Percentiles rank a stretch among this genome's conserved stretches.
phyloP scores from a whole-genome alignment of 441 rosid genomes.

The Pelargonium fulgidum region DNA sequence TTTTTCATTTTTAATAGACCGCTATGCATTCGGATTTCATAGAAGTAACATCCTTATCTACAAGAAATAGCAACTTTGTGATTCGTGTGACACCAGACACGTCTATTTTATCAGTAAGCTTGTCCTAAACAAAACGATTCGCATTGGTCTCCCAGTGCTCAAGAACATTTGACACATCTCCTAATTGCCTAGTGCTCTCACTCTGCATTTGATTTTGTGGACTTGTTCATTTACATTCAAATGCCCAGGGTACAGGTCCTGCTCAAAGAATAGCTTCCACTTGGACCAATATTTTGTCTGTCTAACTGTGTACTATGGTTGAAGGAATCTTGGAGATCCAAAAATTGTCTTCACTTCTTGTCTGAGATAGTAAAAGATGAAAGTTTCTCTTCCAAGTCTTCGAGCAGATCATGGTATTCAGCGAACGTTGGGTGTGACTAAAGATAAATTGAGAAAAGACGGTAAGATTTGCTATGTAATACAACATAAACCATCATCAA shows the following conservation, averaged over 20 bases:
- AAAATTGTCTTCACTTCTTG: conserved; percentile 20
- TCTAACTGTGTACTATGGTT: background rate
- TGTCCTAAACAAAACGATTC: background rate
- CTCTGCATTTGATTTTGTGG: conserved; percentile 6
- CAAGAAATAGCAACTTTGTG: conserved; percentile 19
- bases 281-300: background rate
- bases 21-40: background rate
- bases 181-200: background rate
- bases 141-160: background rate
- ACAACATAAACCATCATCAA: background rate
- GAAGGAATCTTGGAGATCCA: too few species aligned
- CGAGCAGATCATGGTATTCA: conserved; percentile 73
- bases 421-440: conserved; percentile 67
- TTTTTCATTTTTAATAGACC: background rate
- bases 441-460: conserved; percentile 14
- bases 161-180: background rate
- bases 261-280: background rate
- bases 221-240: background rate
- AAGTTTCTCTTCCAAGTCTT: conserved; percentile 58
- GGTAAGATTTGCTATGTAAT: conserved; percentile 10
- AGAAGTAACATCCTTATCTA: conserved; percentile 28
- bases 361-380: conserved; percentile 30
- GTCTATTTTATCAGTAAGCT: background rate
- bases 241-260: background rate
- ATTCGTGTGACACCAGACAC: conserved; percentile 11